Evolutionary conservation across 768 basidiomycete species (phyloP).

Genomic region (Mycena haematopus): DNA sequence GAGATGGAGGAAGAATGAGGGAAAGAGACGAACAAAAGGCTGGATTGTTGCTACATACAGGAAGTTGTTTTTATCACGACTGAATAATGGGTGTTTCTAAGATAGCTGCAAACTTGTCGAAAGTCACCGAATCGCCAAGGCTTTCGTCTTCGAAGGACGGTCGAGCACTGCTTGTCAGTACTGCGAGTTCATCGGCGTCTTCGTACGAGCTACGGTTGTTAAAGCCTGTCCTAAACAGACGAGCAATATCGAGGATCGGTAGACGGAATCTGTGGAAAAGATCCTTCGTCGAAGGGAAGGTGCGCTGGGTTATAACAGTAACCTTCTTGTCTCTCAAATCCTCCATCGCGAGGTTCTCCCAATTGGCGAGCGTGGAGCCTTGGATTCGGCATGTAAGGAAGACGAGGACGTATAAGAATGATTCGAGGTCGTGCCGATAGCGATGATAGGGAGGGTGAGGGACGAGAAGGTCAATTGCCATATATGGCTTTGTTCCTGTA

Average conservation of each 20-base stretch:
- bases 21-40: too few species aligned
- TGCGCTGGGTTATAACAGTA: not conserved
- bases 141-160: not conserved
- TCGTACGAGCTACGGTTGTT: not conserved
- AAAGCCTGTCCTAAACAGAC: not conserved
- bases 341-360: not conserved
- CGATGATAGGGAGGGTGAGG: slow-evolving; percentile 28
- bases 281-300: not conserved
- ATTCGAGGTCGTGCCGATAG: slow-evolving; percentile 38
- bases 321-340: not conserved
- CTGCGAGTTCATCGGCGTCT: not conserved
- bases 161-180: not conserved
- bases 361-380: not conserved
- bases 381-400: slow-evolving; percentile 17
- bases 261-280: not conserved
- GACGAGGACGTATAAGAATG: slow-evolving; percentile 35
- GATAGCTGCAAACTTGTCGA: not conserved
- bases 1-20: too few species aligned
- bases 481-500: slow-evolving; percentile 39
- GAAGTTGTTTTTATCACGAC: too few species aligned
- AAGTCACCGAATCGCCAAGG: slow-evolving; percentile 4
- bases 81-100: too few species aligned
- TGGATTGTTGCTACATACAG: too few species aligned
- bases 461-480: slow-evolving; percentile 37
- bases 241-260: not conserved